A percentile compares a stretch with the other conserved stretches of the same genome.
phyloP scores from a whole-genome alignment of 805 yeast species.

The Jamesozyma gamospora region DNA sequence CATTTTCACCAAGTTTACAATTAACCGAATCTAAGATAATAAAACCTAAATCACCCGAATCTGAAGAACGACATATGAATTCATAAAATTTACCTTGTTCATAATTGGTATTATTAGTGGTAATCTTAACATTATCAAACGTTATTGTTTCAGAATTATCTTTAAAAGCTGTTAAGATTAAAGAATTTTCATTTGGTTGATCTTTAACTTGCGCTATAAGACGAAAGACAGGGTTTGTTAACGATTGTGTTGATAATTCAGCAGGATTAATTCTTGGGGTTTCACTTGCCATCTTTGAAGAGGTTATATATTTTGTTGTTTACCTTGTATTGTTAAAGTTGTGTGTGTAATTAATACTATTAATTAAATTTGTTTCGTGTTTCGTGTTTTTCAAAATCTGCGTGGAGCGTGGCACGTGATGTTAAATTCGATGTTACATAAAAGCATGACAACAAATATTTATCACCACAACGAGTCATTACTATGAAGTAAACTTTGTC shows the following conservation, averaged over 20 bases:
- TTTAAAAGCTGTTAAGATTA: constrained; percentile 21
- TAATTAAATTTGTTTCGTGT: too few relatives aligned
- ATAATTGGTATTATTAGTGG: constrained; percentile 17
- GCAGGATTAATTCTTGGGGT: constrained; percentile 28
- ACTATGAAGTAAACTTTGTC: too few relatives aligned
- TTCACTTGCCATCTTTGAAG: constrained; percentile 28
- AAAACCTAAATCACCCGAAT: constrained; percentile 27
- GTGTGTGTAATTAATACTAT: too few relatives aligned
- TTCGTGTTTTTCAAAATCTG: too few relatives aligned
- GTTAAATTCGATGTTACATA: too few relatives aligned
- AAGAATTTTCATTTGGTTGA: constrained; percentile 23
- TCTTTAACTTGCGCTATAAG: constrained; percentile 25
- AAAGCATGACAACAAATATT: too few relatives aligned
- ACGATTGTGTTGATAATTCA: constrained; percentile 13
- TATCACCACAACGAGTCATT: too few relatives aligned
- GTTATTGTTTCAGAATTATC: constrained; percentile 22
- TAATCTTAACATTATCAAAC: constrained; percentile 19
- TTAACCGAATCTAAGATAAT: constrained; percentile 27
- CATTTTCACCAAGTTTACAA: constrained; percentile 19
- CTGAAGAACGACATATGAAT: constrained; percentile 27
- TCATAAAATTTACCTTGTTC: constrained; percentile 28
- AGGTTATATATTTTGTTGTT: too few relatives aligned
- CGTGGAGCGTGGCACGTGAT: too few relatives aligned
- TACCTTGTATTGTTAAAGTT: too few relatives aligned
- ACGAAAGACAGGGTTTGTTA: constrained; percentile 23